Percentiles rank a stretch among this genome's conserved stretches.
phyloP scores from a whole-genome alignment of 225 moss, liverwort and hornwort genomes.

The Anthoceros angustus region DNA sequence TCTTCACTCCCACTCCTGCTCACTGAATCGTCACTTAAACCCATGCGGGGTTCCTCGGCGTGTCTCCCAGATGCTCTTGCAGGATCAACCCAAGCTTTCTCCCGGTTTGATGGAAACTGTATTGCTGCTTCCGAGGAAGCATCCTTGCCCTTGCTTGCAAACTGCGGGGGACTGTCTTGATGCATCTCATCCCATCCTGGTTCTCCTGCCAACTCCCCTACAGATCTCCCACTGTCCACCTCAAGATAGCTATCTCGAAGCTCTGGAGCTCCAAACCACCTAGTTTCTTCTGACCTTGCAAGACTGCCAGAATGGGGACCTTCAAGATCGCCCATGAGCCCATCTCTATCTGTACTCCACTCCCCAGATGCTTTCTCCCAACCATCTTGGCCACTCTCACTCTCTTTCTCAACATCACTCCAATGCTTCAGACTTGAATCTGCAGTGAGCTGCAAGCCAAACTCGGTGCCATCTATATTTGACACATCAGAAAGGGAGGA shows the following conservation, averaged over 20 bases:
- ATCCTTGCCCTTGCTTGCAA: not conserved
- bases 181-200: not conserved
- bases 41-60: slow-evolving; percentile 9
- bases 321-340: slow-evolving; percentile 11
- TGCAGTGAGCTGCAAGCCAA: not conserved
- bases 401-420: slow-evolving; percentile 1
- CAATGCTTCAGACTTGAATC: not conserved
- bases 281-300: slow-evolving; percentile 14
- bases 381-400: slow-evolving; percentile 8
- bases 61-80: slow-evolving; percentile 7
- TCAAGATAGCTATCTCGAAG: slow-evolving; percentile 40
- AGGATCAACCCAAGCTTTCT: slow-evolving; percentile 19
- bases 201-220: no score
- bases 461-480: not conserved
- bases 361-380: slow-evolving; percentile 8
- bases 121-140: slow-evolving; percentile 7
- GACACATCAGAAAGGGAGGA: not conserved
- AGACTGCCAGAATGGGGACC: slow-evolving; percentile 11
- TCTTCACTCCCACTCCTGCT: slow-evolving; percentile 20
- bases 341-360: slow-evolving; percentile 4
- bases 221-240: not conserved
- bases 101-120: slow-evolving; percentile 6
- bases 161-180: not conserved
- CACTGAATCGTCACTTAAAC: slow-evolving; percentile 19
- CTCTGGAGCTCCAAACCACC: slow-evolving; percentile 73